Evolutionary conservation across 1,284 basidiomycete genomes (phyloP).

Genomic region (Rhodotorula sp.): DNA sequence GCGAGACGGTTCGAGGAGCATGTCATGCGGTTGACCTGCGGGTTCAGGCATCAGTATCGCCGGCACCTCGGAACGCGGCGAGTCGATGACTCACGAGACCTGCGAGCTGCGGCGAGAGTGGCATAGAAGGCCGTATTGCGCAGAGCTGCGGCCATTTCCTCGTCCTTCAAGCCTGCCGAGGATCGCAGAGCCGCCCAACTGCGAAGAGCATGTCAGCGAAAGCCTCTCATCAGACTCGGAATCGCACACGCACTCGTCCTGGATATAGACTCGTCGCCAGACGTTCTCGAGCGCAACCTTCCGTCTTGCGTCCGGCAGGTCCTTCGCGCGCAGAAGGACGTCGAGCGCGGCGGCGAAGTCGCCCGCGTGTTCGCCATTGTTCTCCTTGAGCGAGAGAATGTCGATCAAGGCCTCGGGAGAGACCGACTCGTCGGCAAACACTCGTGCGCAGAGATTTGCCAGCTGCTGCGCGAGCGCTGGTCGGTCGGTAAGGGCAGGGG

Average conservation of each 20-base stretch:
- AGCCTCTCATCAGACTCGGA: too few relatives aligned
- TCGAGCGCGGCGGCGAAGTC: conserved; percentile 53
- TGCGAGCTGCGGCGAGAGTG: conserved; percentile 55
- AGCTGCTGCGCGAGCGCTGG: conserved; percentile 40
- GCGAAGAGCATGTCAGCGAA: conserved; percentile 9
- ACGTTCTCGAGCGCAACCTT: conserved; percentile 67
- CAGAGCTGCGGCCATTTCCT: conserved; percentile 65
- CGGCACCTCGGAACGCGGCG: too few relatives aligned
- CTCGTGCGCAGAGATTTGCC: conserved; percentile 40
- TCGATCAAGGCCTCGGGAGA: conserved; percentile 56
- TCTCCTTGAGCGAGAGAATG: conserved; percentile 56
- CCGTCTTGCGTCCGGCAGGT: conserved; percentile 66
- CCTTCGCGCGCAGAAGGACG: conserved; percentile 52
- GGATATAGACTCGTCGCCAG: conserved; percentile 82
- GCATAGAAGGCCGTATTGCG: conserved; percentile 67
- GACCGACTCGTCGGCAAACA: conserved; percentile 50
- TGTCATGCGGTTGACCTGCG: background rate
- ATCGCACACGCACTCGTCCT: conserved; percentile 69
- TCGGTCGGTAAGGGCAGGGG: conserved; percentile 22
- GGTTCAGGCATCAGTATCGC: background rate
- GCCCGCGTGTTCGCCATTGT: conserved; percentile 47
- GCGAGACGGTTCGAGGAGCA: conserved; percentile 39
- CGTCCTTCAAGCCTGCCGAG: conserved; percentile 67
- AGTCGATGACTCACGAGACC: background rate
- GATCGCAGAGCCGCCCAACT: conserved; percentile 71